Base-by-base conservation (phyloP, 805 yeast genomes). In the Spathaspora sp. region DNA sequence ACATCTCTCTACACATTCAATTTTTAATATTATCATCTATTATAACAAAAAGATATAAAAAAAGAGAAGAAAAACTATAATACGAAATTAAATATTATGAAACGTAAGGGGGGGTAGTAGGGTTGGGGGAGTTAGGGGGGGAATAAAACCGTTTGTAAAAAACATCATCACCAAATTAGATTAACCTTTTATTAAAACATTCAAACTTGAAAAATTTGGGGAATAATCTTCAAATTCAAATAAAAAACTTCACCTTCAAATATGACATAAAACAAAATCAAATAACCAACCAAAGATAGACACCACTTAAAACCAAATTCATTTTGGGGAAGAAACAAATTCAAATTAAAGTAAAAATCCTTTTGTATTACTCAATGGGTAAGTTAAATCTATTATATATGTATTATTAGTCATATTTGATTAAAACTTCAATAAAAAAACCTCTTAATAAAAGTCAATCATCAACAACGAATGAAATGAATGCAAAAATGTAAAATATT, bases 1-100 rank as follows among this genome's bases (percentile, higher is more conserved):
- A 28, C 9, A 7, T 28, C 9, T 9, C 32, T 35, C 40, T 35
- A 35, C 40, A 35, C 3, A 14, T 7, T 35, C 5, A 42, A 42
- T n/a, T 42, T 39, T 39, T 42, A 57, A 61, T 59, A 60, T 56
- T 61, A 61, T 58, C 60, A 62, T 62, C 64, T 62, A 62, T 62
- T 57, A 56, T 44, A 59, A 54, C 54, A 60, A 32, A 45, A 19
- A 45, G 18, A 32, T 19, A 39, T 23, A 29, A 47, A 47, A 47
- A 23, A 9, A 35, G 16, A 23, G 26, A 47, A 42, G 32, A 51
- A 44, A 46, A 38, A 40, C 62, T 61, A 60, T 64, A 63, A 64
- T 66, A 65, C 70, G 69, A 60, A 61, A 62, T 62, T 64, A 60
- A 61, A 58, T 50, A 57, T 54, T 49, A 52, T 26, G 23, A 45